Percentiles rank a stretch among this genome's conserved stretches.
Evolutionary conservation across 2,329 filamentous ascomycete species (phyloP).

Genomic region (Aspergillus proliferans): DNA sequence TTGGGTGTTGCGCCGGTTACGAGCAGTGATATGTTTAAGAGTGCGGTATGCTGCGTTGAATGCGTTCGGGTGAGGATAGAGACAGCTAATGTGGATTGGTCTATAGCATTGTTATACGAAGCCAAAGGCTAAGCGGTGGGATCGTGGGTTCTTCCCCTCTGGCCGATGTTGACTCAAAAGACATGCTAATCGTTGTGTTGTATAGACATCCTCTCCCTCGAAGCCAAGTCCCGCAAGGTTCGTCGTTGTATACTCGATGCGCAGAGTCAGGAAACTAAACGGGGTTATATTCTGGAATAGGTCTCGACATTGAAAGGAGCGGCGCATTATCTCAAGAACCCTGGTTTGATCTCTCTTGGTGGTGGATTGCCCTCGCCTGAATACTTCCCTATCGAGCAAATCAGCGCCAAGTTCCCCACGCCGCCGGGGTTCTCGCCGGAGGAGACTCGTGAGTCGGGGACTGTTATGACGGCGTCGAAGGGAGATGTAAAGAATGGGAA

Average conservation of each 20-base stretch:
- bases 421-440: constrained; percentile 65
- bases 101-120: constrained; percentile 48
- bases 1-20: constrained; percentile 71
- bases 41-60: constrained; percentile 47
- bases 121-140: constrained; percentile 74
- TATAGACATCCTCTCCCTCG: constrained; percentile 52
- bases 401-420: constrained; percentile 67
- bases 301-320: constrained; percentile 76
- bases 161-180: not conserved
- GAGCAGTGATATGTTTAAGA: constrained; percentile 79
- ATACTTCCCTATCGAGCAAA: constrained; percentile 83
- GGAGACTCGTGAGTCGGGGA: constrained; percentile 56
- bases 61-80: not conserved
- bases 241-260: constrained; percentile 1
- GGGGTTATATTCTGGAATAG: constrained; percentile 22
- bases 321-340: constrained; percentile 69
- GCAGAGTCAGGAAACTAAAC: not conserved
- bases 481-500: constrained; percentile 67
- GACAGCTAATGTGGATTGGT: constrained; percentile 3
- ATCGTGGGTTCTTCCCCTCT: constrained; percentile 55
- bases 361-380: constrained; percentile 83
- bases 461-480: constrained; percentile 65
- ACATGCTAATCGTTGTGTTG: not conserved
- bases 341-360: constrained; percentile 82
- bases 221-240: constrained; percentile 50